phyloP scores from a whole-genome alignment of 495 filamentous ascomycete genomes.

The Baudoinia panamericana region DNA sequence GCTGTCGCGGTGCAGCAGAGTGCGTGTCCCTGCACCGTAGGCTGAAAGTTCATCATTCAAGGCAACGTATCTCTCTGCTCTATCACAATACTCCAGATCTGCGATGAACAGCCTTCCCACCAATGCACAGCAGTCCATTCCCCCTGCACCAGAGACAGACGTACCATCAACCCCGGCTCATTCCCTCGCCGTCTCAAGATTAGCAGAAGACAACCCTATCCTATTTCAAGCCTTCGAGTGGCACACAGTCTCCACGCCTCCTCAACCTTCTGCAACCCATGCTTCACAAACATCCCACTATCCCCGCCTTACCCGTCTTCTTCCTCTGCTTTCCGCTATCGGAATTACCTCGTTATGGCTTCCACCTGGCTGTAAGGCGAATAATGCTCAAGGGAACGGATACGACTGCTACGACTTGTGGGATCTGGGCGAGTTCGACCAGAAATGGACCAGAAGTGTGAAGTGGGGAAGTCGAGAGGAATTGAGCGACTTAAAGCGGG shows the following conservation, averaged over 20 bases:
- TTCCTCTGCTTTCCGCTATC: constrained; percentile 44
- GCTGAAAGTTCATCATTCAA: too few species aligned
- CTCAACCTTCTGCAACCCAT: constrained; percentile 1
- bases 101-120: too few species aligned
- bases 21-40: too few species aligned
- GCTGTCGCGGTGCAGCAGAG: too few species aligned
- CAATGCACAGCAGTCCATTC: too few species aligned
- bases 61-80: too few species aligned
- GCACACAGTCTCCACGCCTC: constrained; percentile 51
- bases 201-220: constrained; percentile 43
- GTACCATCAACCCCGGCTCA: too few species aligned
- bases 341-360: constrained; percentile 60
- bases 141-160: too few species aligned
- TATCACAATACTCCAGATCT: too few species aligned
- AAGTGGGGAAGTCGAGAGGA: constrained; percentile 63
- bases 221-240: constrained; percentile 67
- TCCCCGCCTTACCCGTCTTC: constrained; percentile 41
- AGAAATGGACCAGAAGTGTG: constrained; percentile 49
- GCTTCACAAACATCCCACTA: constrained; percentile 40
- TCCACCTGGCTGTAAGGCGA: constrained; percentile 61
- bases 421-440: constrained; percentile 65
- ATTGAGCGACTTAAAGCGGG: constrained; percentile 38
- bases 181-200: too few species aligned
- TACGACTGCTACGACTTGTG: constrained; percentile 70
- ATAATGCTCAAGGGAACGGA: constrained; percentile 48